Percentiles rank a stretch among this genome's conserved stretches.
These are phyloP conservation scores for Alternaria solani DNA, from an alignment of 2,329 filamentous ascomycete genomes.

Conservation along the genomic window DNA sequence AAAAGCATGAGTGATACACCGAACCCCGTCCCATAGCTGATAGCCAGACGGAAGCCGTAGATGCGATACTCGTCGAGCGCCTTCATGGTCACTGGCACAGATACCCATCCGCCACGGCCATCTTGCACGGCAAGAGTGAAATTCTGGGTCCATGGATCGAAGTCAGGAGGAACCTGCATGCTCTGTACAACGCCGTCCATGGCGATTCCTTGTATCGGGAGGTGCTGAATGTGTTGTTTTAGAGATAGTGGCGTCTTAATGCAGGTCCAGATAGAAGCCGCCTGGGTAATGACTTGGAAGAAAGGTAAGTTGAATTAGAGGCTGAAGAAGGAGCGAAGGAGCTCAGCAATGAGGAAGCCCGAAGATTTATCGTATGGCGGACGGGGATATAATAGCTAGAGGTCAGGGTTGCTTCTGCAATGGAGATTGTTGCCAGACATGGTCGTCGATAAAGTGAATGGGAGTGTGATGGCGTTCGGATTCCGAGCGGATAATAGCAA, in stretches of 20 bases:
- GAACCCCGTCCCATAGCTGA: constrained; percentile 75
- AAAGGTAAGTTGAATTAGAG: background rate
- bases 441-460: constrained; percentile 12
- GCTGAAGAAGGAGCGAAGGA: constrained; percentile 13
- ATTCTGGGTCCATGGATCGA: constrained; percentile 62
- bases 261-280: background rate
- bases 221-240: background rate
- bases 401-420: background rate
- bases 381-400: constrained; percentile 14
- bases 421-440: constrained; percentile 11
- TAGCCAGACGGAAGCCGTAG: constrained; percentile 59
- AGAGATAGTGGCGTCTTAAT: background rate
- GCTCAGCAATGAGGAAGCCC: background rate
- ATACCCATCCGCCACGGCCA: constrained; percentile 36
- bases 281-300: background rate
- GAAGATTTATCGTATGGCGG: background rate
- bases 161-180: constrained; percentile 35
- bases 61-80: constrained; percentile 57
- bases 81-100: constrained; percentile 53
- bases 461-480: constrained; percentile 16
- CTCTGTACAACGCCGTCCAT: constrained; percentile 19
- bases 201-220: background rate
- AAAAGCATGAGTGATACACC: constrained; percentile 73
- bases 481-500: constrained; percentile 20
- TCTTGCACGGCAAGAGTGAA: constrained; percentile 59